Percentiles rank a stretch among this genome's conserved stretches.
Evolutionary conservation across 2,329 filamentous ascomycete genomes (phyloP).

Genomic region (Corynespora cassiicola): DNA sequence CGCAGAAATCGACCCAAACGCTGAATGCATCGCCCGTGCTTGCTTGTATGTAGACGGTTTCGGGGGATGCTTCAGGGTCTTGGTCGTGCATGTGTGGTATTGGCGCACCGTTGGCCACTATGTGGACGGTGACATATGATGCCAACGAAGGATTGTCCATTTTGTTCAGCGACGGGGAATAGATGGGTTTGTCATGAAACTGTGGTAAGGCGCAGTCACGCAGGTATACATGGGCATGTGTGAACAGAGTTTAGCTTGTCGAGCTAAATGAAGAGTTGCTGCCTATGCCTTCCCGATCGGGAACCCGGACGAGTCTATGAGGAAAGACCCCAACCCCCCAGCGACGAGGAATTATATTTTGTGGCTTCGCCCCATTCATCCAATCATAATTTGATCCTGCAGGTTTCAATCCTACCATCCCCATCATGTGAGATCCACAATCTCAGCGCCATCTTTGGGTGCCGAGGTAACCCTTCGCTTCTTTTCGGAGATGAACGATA

Average conservation of each 20-base stretch:
- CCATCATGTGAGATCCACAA: constrained; percentile 24
- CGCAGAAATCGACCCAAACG: constrained; percentile 17
- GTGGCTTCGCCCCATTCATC: constrained; percentile 2
- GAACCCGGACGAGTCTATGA: too few species aligned
- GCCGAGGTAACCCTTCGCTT: not conserved
- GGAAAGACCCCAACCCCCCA: not conserved
- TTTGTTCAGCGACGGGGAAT: too few species aligned
- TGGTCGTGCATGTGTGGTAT: constrained; percentile 31
- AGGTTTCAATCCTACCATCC: not conserved
- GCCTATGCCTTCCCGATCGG: too few species aligned
- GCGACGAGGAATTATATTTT: constrained; percentile 4
- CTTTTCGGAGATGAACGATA: constrained; percentile 2
- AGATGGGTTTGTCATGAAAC: too few species aligned
- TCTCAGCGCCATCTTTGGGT: constrained; percentile 17
- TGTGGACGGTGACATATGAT: constrained; percentile 12
- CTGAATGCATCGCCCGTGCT: constrained; percentile 25
- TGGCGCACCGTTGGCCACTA: constrained; percentile 23
- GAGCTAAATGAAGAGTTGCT: constrained; percentile 2
- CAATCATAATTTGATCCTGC: constrained; percentile 3
- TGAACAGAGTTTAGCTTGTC: too few species aligned
- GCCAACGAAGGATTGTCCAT: too few species aligned
- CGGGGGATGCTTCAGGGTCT: constrained; percentile 8
- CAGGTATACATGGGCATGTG: too few species aligned
- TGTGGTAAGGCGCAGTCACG: not conserved
- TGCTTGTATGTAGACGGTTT: constrained; percentile 32